A percentile compares a stretch with the other conserved stretches of the same genome.
Conservation (phyloP, 768 basidiomycete genomes). For the Mycena indigotica region DNA sequence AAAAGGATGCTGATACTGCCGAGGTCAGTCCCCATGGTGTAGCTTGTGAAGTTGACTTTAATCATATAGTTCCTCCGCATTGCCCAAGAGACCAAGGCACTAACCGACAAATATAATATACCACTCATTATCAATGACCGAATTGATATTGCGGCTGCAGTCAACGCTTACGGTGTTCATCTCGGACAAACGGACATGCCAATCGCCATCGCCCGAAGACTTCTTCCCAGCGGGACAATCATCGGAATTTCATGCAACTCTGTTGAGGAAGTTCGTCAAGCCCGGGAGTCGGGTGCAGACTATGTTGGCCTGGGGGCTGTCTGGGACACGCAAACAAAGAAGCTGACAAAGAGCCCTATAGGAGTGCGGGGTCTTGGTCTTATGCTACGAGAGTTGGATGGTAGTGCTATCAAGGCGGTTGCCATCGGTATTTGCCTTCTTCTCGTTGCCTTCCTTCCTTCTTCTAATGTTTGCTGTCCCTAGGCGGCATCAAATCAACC, state of each 20-base stretch:
- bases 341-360: constrained; percentile 60
- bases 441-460: not conserved
- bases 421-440: constrained; percentile 69
- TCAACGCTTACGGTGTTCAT: constrained; percentile 80
- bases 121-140: constrained; percentile 89
- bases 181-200: constrained; percentile 90
- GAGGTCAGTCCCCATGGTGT: constrained; percentile 54
- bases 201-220: constrained; percentile 57
- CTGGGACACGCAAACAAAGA: constrained; percentile 81
- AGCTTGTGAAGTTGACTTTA: constrained; percentile 1
- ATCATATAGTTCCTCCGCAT: constrained; percentile 79
- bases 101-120: constrained; percentile 77
- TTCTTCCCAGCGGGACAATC: constrained; percentile 70
- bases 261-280: constrained; percentile 60
- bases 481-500: constrained; percentile 83
- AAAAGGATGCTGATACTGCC: constrained; percentile 79
- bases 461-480: constrained; percentile 3
- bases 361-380: constrained; percentile 74
- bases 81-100: constrained; percentile 63
- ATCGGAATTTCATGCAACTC: constrained; percentile 84
- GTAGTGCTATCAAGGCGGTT: constrained; percentile 68
- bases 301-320: constrained; percentile 90
- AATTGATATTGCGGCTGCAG: constrained; percentile 82
- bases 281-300: constrained; percentile 68
- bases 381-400: constrained; percentile 66